Base-by-base conservation (phyloP, 2,329 filamentous ascomycete genomes). In the Pestalotiopsis sp. region DNA sequence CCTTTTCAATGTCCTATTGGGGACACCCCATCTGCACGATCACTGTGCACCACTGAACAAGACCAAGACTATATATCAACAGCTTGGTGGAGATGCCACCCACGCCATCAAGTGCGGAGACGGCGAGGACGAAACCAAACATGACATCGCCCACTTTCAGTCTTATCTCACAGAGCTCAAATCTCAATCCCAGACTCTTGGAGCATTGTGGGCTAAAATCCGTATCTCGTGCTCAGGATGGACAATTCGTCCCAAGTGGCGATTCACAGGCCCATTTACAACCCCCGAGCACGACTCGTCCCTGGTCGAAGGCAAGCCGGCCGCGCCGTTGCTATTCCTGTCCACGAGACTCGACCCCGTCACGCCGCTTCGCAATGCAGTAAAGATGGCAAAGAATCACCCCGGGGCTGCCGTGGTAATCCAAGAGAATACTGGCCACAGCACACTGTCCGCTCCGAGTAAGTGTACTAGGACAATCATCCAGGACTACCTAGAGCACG, bases 291-390 rank as follows among this genome's bases (percentile, higher is more conserved):
- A 39, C 3, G 64, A 76, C 17, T 63, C 78, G 9, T 45, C 71
- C 31, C n/a, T 74, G 68, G 71, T 78, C 2, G 70, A 71, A 13
- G 80, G 75, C 7, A 77, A 71, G 52, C 84, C 84, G 0, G 74
- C 75, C 0, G 80, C 81, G 3, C 84, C 84, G 3, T 69, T 86
- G 31, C 73, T 86, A 36, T 84, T 84, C 72, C 70, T 86, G 3
- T 78, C 80, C 12, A 82, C 81, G 66, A 70, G 77, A 5, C 77
- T 81, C 6, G 84, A 86, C 67, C 84, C 85, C 13, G 81, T 85
- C 12, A 86, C 84, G 31, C 84, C 84, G 4, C 71, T 82, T 49
- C 64, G 79, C 68, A 79, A 83, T 75, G 76, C 82, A 3, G 38
- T 66, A 20, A 70, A 68, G 57, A 73, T 75, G 74, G 65, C 74